phyloP scores from a whole-genome alignment of 108 stramenopile species.

The Asterionellopsis glacialis region DNA sequence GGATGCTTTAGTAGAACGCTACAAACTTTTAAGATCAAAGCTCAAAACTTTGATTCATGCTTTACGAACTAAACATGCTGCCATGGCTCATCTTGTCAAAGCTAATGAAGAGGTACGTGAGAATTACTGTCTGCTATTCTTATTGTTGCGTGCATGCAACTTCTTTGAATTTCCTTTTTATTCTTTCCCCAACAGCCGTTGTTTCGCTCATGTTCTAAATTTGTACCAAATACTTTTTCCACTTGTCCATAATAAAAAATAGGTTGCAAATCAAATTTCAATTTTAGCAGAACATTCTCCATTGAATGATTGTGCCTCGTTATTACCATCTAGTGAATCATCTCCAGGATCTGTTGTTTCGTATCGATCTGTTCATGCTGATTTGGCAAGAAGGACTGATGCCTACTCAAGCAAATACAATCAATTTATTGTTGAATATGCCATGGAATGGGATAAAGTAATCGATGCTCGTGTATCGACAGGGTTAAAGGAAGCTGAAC shows the following conservation, averaged over 20 bases:
- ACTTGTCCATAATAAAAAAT: neutral
- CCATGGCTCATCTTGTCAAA: conserved; percentile 29
- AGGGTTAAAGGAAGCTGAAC: conserved; percentile 56
- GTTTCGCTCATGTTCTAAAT: neutral
- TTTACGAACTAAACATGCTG: conserved; percentile 27
- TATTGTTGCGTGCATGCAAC: no score
- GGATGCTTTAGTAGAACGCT: conserved; percentile 29
- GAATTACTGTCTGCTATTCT: no score
- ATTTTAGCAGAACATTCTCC: conserved; percentile 29
- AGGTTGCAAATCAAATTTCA: conserved; percentile 43
- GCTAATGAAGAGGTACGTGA: conserved; percentile 29
- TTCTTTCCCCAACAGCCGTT: neutral
- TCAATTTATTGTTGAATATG: conserved; percentile 74
- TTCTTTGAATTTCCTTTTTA: no score
- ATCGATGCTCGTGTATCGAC: conserved; percentile 45
- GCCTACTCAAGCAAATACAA: conserved; percentile 53
- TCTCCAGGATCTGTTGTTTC: conserved; percentile 21
- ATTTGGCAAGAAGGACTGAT: conserved; percentile 30
- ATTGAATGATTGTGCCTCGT: conserved; percentile 18
- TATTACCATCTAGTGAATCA: conserved; percentile 21
- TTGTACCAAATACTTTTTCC: neutral
- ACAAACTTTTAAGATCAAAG: conserved; percentile 30
- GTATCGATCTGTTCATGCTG: conserved; percentile 31
- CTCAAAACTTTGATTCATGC: conserved; percentile 29
- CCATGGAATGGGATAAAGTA: conserved; percentile 74